Base-by-base conservation (phyloP, 345 rosid species). In the Melaleuca quinquenervia region DNA sequence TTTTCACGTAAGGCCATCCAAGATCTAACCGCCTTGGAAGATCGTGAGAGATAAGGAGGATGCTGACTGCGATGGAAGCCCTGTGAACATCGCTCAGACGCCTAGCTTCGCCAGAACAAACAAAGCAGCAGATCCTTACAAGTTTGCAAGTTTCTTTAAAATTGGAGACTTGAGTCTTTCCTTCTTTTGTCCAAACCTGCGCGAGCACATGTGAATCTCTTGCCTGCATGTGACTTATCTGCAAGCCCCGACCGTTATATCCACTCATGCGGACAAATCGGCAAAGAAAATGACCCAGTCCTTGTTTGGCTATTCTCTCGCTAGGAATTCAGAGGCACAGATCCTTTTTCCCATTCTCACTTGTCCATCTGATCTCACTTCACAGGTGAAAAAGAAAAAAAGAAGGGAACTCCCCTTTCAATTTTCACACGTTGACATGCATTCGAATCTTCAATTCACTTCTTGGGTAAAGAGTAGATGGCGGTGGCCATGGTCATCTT, bases 211-310 rank as follows among this genome's bases (percentile, higher is more conserved):
- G 86, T 52, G 86, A 52, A 52, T 44, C 36, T n/a, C 32, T 85
- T 45, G 86, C 83, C 86, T 64, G 52, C 86, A 85, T 85, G 86
- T 85, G 86, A 75, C 83, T 52, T n/a, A 52, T 74, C 58, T 27
- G 82, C 55, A 15, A 24, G 82, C 15, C 50, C 64, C 52, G 44
- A 7, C 18, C 15, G n/a, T 52, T 27, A 56, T 56, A 62, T 32
- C 85, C 45, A 36, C 36, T 58, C 1, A 29, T 41, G 26, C 52
- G 5, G 80, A 70, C 80, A 70, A 36, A 70, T 70, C 13, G 13
- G 7, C 48, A 18, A 29, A 29, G 76, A 64, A 64, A 64, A 29
- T 64, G 76, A 70, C 85, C 78, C 32, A 45, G n/a, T 22, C 32
- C 29, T 3, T 21, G 24, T 58, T 22, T 48, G 85, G 48, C 76